Conservation (phyloP, 495 filamentous ascomycete species). For the Friedmanniomyces simplex region DNA sequence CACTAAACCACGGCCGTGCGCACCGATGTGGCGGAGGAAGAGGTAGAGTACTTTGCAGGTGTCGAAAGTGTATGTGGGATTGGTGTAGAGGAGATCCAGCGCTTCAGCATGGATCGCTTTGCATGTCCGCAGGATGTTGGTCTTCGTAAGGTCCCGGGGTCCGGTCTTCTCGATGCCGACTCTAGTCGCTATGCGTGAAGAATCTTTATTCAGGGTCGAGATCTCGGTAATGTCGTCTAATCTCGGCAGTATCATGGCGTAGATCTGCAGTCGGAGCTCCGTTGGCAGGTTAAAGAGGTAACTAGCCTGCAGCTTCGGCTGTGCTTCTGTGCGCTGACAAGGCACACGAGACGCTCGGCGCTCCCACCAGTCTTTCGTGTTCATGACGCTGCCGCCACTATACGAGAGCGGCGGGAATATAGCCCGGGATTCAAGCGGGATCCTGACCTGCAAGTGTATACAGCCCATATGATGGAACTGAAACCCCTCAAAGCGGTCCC, state of each 20-base stretch:
- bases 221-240: conserved; percentile 8
- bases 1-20: conserved; percentile 1
- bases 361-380: not conserved
- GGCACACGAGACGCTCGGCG: not conserved
- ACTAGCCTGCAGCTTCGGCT: not conserved
- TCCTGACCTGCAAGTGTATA: conserved; percentile 6
- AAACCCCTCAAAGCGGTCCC: not conserved
- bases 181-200: conserved; percentile 2
- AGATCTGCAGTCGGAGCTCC: conserved; percentile 18
- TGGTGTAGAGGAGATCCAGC: conserved; percentile 9
- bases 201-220: conserved; percentile 13
- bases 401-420: not conserved
- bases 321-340: not conserved
- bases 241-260: conserved; percentile 2
- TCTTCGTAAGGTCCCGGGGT: conserved; percentile 1
- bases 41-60: conserved; percentile 15
- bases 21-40: conserved; percentile 18
- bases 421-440: conserved; percentile 16
- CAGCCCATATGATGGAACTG: conserved; percentile 12
- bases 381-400: not conserved
- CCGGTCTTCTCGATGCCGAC: conserved; percentile 6
- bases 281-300: conserved; percentile 14
- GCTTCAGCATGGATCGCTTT: conserved; percentile 10
- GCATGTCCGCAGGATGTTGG: conserved; percentile 17
- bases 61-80: conserved; percentile 9